Conservation (phyloP, 2,329 filamentous ascomycete genomes). For the Fusarium sp. region DNA sequence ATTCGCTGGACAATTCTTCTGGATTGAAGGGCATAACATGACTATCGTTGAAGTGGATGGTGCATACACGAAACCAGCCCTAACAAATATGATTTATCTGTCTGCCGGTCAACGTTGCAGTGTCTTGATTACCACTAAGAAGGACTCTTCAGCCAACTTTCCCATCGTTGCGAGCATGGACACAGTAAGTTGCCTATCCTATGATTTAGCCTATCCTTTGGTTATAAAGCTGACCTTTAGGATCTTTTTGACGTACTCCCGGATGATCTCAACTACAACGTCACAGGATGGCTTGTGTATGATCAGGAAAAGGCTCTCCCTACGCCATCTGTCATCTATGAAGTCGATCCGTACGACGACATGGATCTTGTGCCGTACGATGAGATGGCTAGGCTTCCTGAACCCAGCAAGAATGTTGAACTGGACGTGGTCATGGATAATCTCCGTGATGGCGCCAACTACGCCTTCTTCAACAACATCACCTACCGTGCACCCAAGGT, state of each 20-base stretch:
- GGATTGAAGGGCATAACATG: slow-evolving; percentile 76
- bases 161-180: slow-evolving; percentile 79
- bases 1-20: slow-evolving; percentile 75
- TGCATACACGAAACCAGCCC: slow-evolving; percentile 72
- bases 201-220: neutral
- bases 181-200: slow-evolving; percentile 57
- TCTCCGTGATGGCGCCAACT: slow-evolving; percentile 70
- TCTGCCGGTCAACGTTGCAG: slow-evolving; percentile 76
- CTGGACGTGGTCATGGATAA: slow-evolving; percentile 74
- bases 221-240: slow-evolving; percentile 51
- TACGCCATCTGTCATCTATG: slow-evolving; percentile 67
- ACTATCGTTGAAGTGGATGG: slow-evolving; percentile 80
- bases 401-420: slow-evolving; percentile 73
- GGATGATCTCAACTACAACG: slow-evolving; percentile 74
- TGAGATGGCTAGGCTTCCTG: slow-evolving; percentile 68
- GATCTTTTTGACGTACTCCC: slow-evolving; percentile 78
- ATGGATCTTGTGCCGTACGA: slow-evolving; percentile 78
- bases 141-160: slow-evolving; percentile 71
- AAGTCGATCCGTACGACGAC: slow-evolving; percentile 80
- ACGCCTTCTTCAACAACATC: slow-evolving; percentile 80
- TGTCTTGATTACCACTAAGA: slow-evolving; percentile 72
- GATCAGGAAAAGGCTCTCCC: slow-evolving; percentile 62
- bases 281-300: slow-evolving; percentile 75
- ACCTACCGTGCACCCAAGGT: slow-evolving; percentile 82
- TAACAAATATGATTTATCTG: slow-evolving; percentile 74